Evolutionary conservation across 2,329 filamentous ascomycete genomes (phyloP).

Genomic region (Exophiala lecanii-corni): DNA sequence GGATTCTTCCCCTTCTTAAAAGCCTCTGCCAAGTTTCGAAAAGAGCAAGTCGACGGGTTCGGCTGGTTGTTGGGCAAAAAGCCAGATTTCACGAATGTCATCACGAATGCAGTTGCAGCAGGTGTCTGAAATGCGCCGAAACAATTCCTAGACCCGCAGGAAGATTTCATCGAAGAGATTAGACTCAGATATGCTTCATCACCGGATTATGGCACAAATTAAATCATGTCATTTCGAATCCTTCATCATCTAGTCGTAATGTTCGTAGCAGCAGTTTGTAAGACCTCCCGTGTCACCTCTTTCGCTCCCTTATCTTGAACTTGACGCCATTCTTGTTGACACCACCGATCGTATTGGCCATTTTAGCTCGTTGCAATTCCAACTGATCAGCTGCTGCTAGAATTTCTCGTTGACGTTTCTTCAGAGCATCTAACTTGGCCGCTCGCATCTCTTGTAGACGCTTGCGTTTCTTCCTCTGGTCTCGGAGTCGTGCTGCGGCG

Average conservation of each 20-base stretch:
- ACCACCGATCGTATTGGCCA: conserved; percentile 57
- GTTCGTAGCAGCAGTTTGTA: too few species aligned
- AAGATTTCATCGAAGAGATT: too few species aligned
- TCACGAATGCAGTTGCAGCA: conserved; percentile 6
- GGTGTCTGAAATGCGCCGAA: conserved; percentile 12
- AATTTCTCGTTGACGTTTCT: conserved; percentile 52
- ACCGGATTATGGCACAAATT: too few species aligned
- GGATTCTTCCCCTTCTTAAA: conserved; percentile 26
- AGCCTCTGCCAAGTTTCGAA: conserved; percentile 25
- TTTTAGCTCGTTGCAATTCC: conserved; percentile 56
- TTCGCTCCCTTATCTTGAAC: conserved; percentile 60
- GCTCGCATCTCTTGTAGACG: conserved; percentile 45
- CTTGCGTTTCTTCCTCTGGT: conserved; percentile 44
- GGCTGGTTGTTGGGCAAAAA: conserved; percentile 22
- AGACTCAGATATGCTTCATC: too few species aligned
- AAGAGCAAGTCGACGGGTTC: conserved; percentile 26
- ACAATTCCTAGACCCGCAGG: too few species aligned
- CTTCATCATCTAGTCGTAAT: too few species aligned
- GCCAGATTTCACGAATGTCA: conserved; percentile 19
- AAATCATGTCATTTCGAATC: too few species aligned
- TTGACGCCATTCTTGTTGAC: conserved; percentile 61
- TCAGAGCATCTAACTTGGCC: conserved; percentile 49
- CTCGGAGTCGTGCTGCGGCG: conserved; percentile 35
- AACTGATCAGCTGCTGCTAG: conserved; percentile 52
- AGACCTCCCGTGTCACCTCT: conserved; percentile 49